Conservation (phyloP, 192 early-diverging fungal genomes). For the Geranomyces variabilis region DNA sequence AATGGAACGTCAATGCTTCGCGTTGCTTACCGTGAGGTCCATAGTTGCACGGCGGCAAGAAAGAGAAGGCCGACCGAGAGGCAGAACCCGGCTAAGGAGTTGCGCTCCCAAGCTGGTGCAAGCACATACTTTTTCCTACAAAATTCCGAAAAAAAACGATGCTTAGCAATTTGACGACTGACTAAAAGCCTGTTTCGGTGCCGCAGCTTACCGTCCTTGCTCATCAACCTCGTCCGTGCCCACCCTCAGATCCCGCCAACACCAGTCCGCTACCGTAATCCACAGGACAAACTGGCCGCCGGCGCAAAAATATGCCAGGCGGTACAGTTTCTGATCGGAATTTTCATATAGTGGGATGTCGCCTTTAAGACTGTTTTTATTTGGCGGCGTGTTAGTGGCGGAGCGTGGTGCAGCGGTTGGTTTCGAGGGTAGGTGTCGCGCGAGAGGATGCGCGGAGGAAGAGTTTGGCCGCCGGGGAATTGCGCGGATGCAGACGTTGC, state of each 20-base stretch:
- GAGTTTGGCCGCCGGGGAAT: too few relatives aligned
- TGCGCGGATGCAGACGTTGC: too few relatives aligned
- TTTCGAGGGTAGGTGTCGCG: too few relatives aligned
- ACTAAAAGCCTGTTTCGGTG: too few relatives aligned
- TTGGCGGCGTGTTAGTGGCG: background rate
- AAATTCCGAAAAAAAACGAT: too few relatives aligned
- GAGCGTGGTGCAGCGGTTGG: too few relatives aligned
- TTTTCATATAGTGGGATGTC: slow-evolving; percentile 16
- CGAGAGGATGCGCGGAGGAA: too few relatives aligned
- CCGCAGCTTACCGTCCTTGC: slow-evolving; percentile 27
- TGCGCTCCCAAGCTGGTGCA: slow-evolving; percentile 15
- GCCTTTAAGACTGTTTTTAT: background rate
- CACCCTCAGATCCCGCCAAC: slow-evolving; percentile 15
- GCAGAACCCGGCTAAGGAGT: background rate
- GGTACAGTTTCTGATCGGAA: slow-evolving; percentile 18
- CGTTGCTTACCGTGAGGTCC: slow-evolving; percentile 7
- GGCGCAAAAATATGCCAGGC: slow-evolving; percentile 32
- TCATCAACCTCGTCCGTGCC: background rate
- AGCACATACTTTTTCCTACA: slow-evolving; percentile 22
- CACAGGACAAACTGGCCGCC: slow-evolving; percentile 27
- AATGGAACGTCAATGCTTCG: too few relatives aligned
- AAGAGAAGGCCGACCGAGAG: slow-evolving; percentile 14
- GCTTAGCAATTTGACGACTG: too few relatives aligned
- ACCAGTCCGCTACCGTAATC: slow-evolving; percentile 26
- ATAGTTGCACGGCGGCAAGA: slow-evolving; percentile 25